Conservation (phyloP, 2,329 filamentous ascomycete genomes). For the Botrytis aclada region DNA sequence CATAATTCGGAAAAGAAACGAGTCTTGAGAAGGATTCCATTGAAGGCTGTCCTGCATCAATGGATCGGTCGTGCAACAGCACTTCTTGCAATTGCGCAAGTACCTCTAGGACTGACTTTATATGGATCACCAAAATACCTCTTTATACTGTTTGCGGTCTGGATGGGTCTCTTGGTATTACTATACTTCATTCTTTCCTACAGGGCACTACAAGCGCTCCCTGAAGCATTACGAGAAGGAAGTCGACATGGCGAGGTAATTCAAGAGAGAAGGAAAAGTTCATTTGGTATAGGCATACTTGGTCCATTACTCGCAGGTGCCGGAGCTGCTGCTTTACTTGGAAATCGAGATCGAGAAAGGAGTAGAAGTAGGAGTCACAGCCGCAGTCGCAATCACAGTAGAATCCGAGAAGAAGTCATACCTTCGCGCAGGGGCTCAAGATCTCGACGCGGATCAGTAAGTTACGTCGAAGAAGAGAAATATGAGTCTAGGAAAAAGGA, state of each 20-base stretch:
- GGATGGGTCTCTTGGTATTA: slow-evolving; percentile 68
- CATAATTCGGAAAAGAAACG: slow-evolving; percentile 40
- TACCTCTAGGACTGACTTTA: slow-evolving; percentile 83
- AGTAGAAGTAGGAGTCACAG: slow-evolving; percentile 25
- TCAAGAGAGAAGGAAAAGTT: slow-evolving; percentile 44
- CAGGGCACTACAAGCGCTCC: slow-evolving; percentile 52
- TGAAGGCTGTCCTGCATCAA: slow-evolving; percentile 61
- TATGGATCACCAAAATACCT: slow-evolving; percentile 85
- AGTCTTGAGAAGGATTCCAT: slow-evolving; percentile 43
- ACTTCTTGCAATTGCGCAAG: slow-evolving; percentile 78
- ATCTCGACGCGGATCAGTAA: slow-evolving; percentile 48
- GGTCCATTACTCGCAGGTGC: slow-evolving; percentile 55
- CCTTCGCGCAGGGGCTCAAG: slow-evolving; percentile 46
- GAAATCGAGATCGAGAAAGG: slow-evolving; percentile 32
- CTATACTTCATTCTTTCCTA: slow-evolving; percentile 80
- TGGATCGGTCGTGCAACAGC: slow-evolving; percentile 80
- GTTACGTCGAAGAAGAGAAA: slow-evolving; percentile 63
- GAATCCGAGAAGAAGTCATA: slow-evolving; percentile 45
- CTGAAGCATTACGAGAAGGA: slow-evolving; percentile 38
- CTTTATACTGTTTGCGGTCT: slow-evolving; percentile 83
- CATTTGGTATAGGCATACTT: slow-evolving; percentile 46
- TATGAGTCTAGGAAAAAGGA: slow-evolving; percentile 42
- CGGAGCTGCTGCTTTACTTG: slow-evolving; percentile 53
- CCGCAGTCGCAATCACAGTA: slow-evolving; percentile 1
- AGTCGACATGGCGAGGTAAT: slow-evolving; percentile 46